Conservation (phyloP, 352 stramenopile genomes). For the Globisporangium perplexum region DNA sequence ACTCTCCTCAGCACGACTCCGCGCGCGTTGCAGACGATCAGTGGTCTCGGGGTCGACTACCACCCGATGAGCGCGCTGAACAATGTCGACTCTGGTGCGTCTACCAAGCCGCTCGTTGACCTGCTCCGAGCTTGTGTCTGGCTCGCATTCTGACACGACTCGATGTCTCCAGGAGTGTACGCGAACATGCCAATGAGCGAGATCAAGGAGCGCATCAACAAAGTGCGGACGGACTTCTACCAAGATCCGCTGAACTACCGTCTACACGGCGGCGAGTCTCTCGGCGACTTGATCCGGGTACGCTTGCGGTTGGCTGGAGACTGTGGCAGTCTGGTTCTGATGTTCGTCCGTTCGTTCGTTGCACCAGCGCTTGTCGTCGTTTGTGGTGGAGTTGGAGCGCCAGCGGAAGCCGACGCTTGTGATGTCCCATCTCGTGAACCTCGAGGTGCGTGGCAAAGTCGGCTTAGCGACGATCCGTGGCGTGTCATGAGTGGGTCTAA, state of each 20-base stretch:
- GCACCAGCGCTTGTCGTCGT: no score
- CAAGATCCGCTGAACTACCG: constrained; percentile 45
- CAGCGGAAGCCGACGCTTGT: constrained; percentile 36
- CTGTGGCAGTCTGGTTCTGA: neutral
- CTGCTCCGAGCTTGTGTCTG: neutral
- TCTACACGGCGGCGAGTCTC: constrained; percentile 37
- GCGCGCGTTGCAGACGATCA: constrained; percentile 34
- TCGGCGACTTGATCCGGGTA: constrained; percentile 39
- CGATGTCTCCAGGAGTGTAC: constrained; percentile 20
- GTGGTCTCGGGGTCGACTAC: constrained; percentile 30
- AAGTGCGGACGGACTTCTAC: constrained; percentile 32
- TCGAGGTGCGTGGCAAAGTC: constrained; percentile 20
- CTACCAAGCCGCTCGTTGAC: neutral
- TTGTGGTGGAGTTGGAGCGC: constrained; percentile 34
- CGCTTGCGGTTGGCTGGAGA: neutral
- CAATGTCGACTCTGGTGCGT: constrained; percentile 29
- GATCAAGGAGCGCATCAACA: constrained; percentile 28
- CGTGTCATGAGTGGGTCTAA: neutral
- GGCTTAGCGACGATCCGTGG: neutral
- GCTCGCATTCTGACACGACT: neutral
- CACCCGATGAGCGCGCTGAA: constrained; percentile 37
- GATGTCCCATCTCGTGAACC: constrained; percentile 34
- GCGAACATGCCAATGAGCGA: constrained; percentile 33
- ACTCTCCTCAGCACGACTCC: constrained; percentile 21
- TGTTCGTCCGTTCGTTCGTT: no score